A percentile compares a stretch with the other conserved stretches of the same genome.
phyloP scores from a whole-genome alignment of 805 yeast species.

The Candida gorgasii region DNA sequence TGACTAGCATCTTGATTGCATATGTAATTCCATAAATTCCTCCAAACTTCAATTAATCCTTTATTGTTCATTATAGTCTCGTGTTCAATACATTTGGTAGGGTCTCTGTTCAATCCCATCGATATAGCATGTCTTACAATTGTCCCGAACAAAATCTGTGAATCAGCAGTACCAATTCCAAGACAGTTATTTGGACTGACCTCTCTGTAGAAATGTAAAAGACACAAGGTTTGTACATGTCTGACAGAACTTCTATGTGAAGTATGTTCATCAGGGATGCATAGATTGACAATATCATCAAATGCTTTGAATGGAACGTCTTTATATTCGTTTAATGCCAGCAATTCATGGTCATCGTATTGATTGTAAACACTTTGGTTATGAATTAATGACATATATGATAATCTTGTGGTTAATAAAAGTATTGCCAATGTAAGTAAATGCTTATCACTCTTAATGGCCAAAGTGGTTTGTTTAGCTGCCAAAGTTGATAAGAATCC shows the following conservation, averaged over 20 bases:
- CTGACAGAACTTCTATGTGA: conserved; percentile 33
- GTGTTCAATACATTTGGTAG: conserved; percentile 30
- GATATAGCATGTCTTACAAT: conserved; percentile 39
- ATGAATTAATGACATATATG: conserved; percentile 40
- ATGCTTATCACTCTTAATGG: conserved; percentile 32
- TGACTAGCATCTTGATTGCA: conserved; percentile 29
- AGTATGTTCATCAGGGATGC: conserved; percentile 33
- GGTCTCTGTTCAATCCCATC: conserved; percentile 44
- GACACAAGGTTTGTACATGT: conserved; percentile 35
- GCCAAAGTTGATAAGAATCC: conserved; percentile 20
- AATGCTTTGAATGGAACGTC: conserved; percentile 28
- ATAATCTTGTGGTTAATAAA: conserved; percentile 32
- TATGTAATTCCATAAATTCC: conserved; percentile 37
- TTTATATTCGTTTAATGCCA: conserved; percentile 32
- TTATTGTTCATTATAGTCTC: conserved; percentile 30
- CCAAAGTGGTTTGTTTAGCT: conserved; percentile 22
- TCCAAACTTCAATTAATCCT: conserved; percentile 31
- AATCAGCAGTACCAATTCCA: conserved; percentile 42
- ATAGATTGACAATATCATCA: conserved; percentile 31
- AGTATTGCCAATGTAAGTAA: conserved; percentile 31
- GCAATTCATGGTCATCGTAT: conserved; percentile 27
- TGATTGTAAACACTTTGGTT: conserved; percentile 29
- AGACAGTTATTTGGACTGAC: conserved; percentile 45
- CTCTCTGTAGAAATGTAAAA: conserved; percentile 33
- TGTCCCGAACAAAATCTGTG: conserved; percentile 38